Conservation (phyloP, 164 flowering plant genomes). For the Annona squamosa region DNA sequence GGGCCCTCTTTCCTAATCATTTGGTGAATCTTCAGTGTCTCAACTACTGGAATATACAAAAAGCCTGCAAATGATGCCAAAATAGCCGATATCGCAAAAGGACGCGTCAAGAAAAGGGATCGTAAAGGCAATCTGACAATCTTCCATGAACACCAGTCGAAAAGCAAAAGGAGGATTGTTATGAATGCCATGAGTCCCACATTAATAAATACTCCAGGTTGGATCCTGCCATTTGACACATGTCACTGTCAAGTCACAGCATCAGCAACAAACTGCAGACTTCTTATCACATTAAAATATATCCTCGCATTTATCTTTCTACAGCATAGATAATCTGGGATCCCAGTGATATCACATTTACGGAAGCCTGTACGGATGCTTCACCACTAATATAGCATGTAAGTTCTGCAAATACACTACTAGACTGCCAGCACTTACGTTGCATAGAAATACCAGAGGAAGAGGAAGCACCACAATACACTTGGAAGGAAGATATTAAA, state of each 20-base stretch:
- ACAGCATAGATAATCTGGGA: background rate
- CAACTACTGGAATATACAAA: constrained; percentile 63
- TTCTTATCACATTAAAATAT: background rate
- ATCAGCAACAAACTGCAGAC: constrained; percentile 5
- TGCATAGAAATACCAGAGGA: background rate
- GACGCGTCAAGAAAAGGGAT: constrained; percentile 58
- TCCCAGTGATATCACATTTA: background rate
- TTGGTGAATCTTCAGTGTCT: constrained; percentile 41
- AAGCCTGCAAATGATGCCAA: constrained; percentile 53
- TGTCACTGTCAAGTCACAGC: background rate
- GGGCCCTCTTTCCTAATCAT: constrained; percentile 47
- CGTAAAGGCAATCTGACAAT: constrained; percentile 77
- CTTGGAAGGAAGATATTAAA: background rate
- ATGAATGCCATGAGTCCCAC: constrained; percentile 53
- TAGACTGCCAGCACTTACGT: background rate
- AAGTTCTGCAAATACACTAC: background rate
- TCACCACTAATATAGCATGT: background rate
- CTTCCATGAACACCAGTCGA: constrained; percentile 86
- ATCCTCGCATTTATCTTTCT: too few relatives aligned
- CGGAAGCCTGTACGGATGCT: background rate
- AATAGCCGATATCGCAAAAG: constrained; percentile 54
- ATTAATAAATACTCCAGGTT: constrained; percentile 48
- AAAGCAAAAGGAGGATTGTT: constrained; percentile 40
- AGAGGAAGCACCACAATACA: background rate
- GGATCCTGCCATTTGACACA: constrained; percentile 45